These are phyloP conservation scores for Nelumbo lutea DNA, from an alignment of 164 flowering plant species.

Conservation along the genomic window DNA sequence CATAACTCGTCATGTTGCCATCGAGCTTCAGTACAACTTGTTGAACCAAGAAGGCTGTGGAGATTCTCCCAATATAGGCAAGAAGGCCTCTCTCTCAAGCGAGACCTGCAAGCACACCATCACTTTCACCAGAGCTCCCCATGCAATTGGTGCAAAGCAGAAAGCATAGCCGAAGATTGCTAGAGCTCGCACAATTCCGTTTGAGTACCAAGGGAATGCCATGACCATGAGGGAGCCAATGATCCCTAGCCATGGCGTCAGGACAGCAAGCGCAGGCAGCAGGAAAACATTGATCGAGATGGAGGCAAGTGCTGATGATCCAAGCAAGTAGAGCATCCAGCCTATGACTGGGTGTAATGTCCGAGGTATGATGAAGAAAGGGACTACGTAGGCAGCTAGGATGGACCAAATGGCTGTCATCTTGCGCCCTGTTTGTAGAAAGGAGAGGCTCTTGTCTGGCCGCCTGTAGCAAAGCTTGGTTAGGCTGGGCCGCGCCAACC, in stretches of 20 bases:
- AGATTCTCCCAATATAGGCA: conserved; percentile 57
- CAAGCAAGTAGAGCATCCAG: conserved; percentile 79
- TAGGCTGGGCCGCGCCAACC: conserved; percentile 62
- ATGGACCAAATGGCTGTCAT: conserved; percentile 62
- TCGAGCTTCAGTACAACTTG: conserved; percentile 49
- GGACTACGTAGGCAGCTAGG: conserved; percentile 58
- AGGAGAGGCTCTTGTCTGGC: conserved; percentile 47
- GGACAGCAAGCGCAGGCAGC: conserved; percentile 57
- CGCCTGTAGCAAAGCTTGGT: conserved; percentile 72
- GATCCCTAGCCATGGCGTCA: conserved; percentile 60
- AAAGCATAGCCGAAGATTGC: conserved; percentile 72
- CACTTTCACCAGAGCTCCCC: conserved; percentile 50
- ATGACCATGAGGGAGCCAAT: conserved; percentile 66
- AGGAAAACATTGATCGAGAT: conserved; percentile 51
- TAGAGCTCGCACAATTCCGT: conserved; percentile 73
- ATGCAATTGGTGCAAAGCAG: conserved; percentile 60
- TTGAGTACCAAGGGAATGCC: conserved; percentile 83
- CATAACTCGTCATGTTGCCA: neutral
- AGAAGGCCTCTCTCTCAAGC: conserved; percentile 60
- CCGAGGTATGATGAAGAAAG: conserved; percentile 68
- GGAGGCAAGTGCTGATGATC: conserved; percentile 53
- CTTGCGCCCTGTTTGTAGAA: conserved; percentile 47
- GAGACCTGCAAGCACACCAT: conserved; percentile 52
- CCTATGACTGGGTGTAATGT: conserved; percentile 86
- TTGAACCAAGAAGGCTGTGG: conserved; percentile 44